These are phyloP conservation scores for Lachancea thermotolerans DNA, from an alignment of 805 yeast genomes.

Conservation along the genomic window DNA sequence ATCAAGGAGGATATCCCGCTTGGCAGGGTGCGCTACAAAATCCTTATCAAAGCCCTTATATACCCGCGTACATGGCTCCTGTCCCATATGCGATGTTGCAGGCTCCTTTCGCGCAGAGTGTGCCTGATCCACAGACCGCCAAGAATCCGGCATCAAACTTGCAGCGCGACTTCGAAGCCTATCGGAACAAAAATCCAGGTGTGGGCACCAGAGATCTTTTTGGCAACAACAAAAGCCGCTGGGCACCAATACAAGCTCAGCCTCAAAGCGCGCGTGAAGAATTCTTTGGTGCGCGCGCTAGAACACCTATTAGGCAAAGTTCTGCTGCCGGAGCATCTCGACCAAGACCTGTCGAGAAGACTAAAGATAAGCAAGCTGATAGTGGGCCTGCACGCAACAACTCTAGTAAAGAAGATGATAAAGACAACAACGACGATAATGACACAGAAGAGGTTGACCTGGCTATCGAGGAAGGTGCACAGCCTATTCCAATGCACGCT, in stretches of 20 bases:
- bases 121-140: neutral
- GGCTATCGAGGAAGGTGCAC: conserved; percentile 25
- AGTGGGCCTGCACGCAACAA: neutral
- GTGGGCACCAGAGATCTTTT: conserved; percentile 9
- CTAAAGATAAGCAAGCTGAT: neutral
- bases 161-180: conserved; percentile 7
- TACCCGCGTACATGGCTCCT: neutral
- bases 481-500: conserved; percentile 9
- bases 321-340: neutral
- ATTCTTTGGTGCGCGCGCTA: conserved; percentile 3
- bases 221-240: conserved; percentile 6
- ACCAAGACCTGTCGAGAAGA: neutral
- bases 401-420: neutral
- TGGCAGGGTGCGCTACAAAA: conserved; percentile 1
- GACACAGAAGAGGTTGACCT: conserved; percentile 22
- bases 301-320: neutral
- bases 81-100: conserved; percentile 5
- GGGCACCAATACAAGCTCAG: conserved; percentile 10
- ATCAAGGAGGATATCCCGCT: conserved; percentile 2
- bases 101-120: neutral
- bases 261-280: conserved; percentile 9
- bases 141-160: neutral
- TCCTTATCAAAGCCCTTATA: neutral
- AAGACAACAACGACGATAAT: conserved; percentile 4
- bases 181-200: conserved; percentile 2